Percentiles rank a stretch among this genome's conserved stretches.
Conservation (phyloP, 768 basidiomycete species). For the Boletales sp. region DNA sequence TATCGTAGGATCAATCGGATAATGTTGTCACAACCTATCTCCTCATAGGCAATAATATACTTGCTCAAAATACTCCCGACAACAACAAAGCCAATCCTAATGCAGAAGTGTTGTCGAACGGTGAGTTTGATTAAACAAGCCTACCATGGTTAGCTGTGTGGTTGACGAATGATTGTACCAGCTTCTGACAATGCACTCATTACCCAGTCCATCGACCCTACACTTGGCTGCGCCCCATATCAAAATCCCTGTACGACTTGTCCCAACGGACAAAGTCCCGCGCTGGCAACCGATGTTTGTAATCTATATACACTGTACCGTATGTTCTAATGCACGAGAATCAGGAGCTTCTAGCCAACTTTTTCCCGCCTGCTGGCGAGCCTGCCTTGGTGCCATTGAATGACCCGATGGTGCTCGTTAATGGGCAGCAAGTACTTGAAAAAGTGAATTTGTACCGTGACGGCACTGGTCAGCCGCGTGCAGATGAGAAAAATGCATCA, state of each 20-base stretch:
- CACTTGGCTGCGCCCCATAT: slow-evolving; percentile 22
- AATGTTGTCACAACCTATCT: slow-evolving; percentile 28
- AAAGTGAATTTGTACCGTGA: slow-evolving; percentile 28
- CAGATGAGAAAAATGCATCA: slow-evolving; percentile 22
- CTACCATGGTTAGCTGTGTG: background rate
- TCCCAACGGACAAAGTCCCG: slow-evolving; percentile 13
- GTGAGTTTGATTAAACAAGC: slow-evolving; percentile 2
- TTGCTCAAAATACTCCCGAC: slow-evolving; percentile 24
- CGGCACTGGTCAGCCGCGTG: slow-evolving; percentile 25
- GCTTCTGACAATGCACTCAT: slow-evolving; percentile 27
- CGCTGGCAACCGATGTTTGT: slow-evolving; percentile 24
- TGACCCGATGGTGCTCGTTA: slow-evolving; percentile 25
- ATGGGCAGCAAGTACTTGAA: slow-evolving; percentile 19
- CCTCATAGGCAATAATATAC: slow-evolving; percentile 18
- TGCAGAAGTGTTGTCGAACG: slow-evolving; percentile 22
- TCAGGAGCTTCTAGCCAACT: slow-evolving; percentile 23
- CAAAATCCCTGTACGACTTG: slow-evolving; percentile 27
- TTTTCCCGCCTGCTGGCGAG: slow-evolving; percentile 22
- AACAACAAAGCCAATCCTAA: slow-evolving; percentile 23
- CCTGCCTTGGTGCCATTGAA: slow-evolving; percentile 24
- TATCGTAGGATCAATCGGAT: slow-evolving; percentile 25
- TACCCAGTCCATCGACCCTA: slow-evolving; percentile 23
- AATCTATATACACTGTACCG: background rate
- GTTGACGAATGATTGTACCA: background rate
- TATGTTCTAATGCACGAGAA: background rate